Conservation (phyloP, 1,284 basidiomycete genomes). For the Pseudozyma hubeiensis region DNA sequence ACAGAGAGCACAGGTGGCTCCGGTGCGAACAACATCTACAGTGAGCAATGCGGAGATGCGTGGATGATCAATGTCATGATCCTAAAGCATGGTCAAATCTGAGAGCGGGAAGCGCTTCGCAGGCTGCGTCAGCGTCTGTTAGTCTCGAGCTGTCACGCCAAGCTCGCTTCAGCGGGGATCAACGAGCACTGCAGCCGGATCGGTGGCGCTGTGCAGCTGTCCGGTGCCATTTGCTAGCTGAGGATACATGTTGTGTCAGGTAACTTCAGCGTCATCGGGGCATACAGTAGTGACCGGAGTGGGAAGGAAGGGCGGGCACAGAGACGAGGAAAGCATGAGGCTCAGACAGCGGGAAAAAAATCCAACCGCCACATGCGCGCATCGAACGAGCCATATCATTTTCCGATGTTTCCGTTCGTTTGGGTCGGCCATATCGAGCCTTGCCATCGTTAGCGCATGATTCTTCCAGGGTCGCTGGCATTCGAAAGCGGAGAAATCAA, state of each 20-base stretch:
- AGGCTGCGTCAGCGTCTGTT: background rate
- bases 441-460: background rate
- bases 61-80: too few relatives aligned
- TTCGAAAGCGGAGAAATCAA: too few relatives aligned
- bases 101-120: background rate
- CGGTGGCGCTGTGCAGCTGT: background rate
- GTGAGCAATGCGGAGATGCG: background rate
- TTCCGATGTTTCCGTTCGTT: background rate
- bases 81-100: background rate
- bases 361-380: slow-evolving; percentile 7
- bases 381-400: slow-evolving; percentile 42
- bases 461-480: background rate
- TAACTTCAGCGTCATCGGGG: background rate
- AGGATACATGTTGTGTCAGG: background rate
- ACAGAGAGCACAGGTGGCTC: background rate
- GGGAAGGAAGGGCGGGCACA: background rate
- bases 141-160: slow-evolving; percentile 5
- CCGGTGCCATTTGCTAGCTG: background rate
- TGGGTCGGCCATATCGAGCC: background rate
- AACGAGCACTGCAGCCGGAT: slow-evolving; percentile 1
- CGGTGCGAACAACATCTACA: slow-evolving; percentile 7
- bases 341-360: background rate
- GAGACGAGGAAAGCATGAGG: background rate
- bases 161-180: background rate
- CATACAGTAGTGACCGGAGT: background rate